Base-by-base conservation (phyloP, 108 stramenopile genomes). In the Nannochloropsis oceanica region DNA sequence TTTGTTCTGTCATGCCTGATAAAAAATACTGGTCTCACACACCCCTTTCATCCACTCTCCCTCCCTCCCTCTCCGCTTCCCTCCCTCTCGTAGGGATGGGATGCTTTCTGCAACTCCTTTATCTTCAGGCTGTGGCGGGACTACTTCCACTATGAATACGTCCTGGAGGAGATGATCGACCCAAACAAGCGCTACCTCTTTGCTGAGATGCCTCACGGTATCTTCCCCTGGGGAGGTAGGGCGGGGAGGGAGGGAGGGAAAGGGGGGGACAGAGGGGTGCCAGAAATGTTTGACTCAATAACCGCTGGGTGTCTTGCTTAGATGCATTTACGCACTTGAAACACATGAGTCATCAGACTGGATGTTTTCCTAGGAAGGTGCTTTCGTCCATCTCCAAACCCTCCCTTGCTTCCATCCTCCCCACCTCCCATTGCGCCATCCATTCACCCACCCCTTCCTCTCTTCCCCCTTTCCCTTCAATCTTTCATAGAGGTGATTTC, bases 121-220 rank as follows among this genome's bases (percentile, higher is more conserved):
- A 24, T 91, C 27, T 91, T 89, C 26, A 25, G 42, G 43, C 43
- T 91, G 26, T 91, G 90, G 90, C 27, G 88, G 83, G 59, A 89
- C 26, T 86, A 86, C 82, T 89, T 87, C 43, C 25, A 46, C 20
- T 91, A 86, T 85, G 44, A 81, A 34, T 91, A 84, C 80, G 87
- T 86, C 11, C 25, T 87, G 34, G 84, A 89, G 26, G 89, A 87
- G 42, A 34, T 20, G 27, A 79, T 89, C 46, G 90, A 89, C 84
- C 85, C 85, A 2, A 83, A 82, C 20, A 73, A 86, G 83, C 85
- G 89, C 20, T 91, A 89, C 85, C 42, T 91, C 24, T 91, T 91
- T 43, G 89, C 89, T 14, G 89, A 91, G n/a, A 87, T 89, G 89
- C 89, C 90, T 8, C 90, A 91, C 27, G 90, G 89, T 13, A 43